Base-by-base conservation (phyloP, 371 early-diverging fungal species). In the Capniomyces stellatus region DNA sequence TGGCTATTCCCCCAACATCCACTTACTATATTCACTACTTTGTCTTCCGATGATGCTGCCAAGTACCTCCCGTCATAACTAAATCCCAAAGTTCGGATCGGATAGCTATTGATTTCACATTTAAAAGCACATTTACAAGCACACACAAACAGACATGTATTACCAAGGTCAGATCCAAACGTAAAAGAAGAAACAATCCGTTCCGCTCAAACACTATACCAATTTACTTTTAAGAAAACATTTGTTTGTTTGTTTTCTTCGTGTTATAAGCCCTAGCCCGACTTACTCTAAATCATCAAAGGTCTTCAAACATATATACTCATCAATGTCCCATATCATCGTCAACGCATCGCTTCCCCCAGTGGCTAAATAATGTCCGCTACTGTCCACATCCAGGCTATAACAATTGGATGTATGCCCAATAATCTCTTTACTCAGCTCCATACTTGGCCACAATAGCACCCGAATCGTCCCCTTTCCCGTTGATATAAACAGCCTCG, bases 301-400 rank as follows among this genome's bases (percentile, higher is more conserved):
- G 6, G 35, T 13, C n/a, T 23, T 21, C 8, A 25, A 4, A 13
- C 51, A 29, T 6, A 22, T 51, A 22, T 27, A 10, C n/a, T 6
- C 23, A 6, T 27, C 8, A 6, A 51, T 8, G 40, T 31, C 42
- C 53, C 53, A 52, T 15, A 52, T 18, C 2, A 42, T 13, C 2
- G 47, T 19, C 40, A 52, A 18, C 6, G 53, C 53, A 46, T 52
- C 53, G 42, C 43, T 46, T 4, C 44, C 47, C 13, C 53, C 53
- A 52, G 6, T 21, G 18, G 31, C 53, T 31, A 52, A 25, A 19
- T 52, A 52, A n/a, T 31, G 2, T 18, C 53, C 53, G 8, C 18
- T 43, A 12, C 29, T 22, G 31, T 41, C 40, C 3, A 19, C 40
- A 10, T 15, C 47, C 15, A 52, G 25, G 31, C 43, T 24, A 25